phyloP scores from a whole-genome alignment of 345 rosid genomes.

The Theobroma cacao region DNA sequence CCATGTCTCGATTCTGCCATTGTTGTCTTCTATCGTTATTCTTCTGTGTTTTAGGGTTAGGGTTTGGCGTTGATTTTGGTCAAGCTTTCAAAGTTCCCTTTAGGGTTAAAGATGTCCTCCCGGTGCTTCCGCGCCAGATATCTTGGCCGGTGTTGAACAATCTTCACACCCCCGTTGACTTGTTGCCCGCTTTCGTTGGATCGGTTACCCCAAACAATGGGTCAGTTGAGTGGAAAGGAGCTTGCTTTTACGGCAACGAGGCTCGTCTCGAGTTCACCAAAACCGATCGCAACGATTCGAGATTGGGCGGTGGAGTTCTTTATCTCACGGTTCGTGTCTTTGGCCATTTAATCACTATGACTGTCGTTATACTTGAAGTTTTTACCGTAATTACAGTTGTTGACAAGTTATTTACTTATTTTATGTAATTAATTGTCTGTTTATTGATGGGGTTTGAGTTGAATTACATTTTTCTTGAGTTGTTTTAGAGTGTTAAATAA shows the following conservation, averaged over 20 bases:
- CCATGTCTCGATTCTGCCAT: constrained; percentile 35
- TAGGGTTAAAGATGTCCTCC: constrained; percentile 73
- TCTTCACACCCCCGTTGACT: constrained; percentile 83
- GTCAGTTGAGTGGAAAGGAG: constrained; percentile 79
- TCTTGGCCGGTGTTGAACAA: constrained; percentile 91
- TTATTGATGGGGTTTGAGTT: background rate
- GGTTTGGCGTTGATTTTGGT: constrained; percentile 28
- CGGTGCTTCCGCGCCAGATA: constrained; percentile 77
- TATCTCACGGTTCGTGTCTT: constrained; percentile 56
- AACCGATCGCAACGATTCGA: constrained; percentile 53
- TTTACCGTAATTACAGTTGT: background rate
- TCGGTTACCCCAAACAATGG: constrained; percentile 60
- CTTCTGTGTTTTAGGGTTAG: constrained; percentile 39
- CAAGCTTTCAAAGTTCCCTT: constrained; percentile 69
- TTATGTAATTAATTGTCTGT: background rate
- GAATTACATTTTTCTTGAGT: background rate
- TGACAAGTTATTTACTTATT: background rate
- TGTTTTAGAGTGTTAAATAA: background rate
- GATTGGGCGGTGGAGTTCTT: constrained; percentile 83
- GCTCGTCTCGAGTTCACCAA: constrained; percentile 66
- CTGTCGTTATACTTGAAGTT: background rate
- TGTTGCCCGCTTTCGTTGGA: constrained; percentile 82
- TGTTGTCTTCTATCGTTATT: constrained; percentile 17
- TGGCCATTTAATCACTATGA: background rate
- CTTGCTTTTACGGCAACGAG: constrained; percentile 83